phyloP scores from a whole-genome alignment of 2,329 filamentous ascomycete genomes.

The Fusarium floridanum region DNA sequence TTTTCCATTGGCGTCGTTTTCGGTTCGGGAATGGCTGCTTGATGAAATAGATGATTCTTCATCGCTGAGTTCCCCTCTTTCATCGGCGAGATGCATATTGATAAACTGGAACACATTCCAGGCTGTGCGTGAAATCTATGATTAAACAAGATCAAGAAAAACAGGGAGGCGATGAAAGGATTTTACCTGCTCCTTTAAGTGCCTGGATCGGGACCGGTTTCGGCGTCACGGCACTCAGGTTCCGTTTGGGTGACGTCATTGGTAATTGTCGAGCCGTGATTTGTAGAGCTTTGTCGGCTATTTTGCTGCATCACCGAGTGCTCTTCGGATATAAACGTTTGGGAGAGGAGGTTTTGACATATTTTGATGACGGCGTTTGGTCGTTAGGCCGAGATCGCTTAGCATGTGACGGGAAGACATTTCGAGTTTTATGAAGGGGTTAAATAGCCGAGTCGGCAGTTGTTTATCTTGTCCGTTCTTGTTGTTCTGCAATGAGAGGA shows the following conservation, averaged over 20 bases:
- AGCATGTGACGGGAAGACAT: neutral
- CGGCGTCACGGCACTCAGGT: slow-evolving; percentile 14
- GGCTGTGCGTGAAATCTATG: neutral
- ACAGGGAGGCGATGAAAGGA: neutral
- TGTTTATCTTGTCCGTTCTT: neutral
- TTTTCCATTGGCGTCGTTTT: slow-evolving; percentile 2
- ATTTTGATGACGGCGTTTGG: neutral
- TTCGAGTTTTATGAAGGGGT: neutral
- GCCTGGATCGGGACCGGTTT: slow-evolving; percentile 14
- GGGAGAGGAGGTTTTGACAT: neutral
- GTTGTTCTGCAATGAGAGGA: neutral
- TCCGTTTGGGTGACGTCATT: neutral
- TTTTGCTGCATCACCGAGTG: neutral
- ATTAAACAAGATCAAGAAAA: neutral
- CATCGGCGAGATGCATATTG: slow-evolving; percentile 11
- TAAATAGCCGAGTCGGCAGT: neutral
- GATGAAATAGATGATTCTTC: slow-evolving; percentile 36
- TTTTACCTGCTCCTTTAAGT: slow-evolving; percentile 8
- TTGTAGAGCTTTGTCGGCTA: neutral
- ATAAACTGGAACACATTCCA: slow-evolving; percentile 10
- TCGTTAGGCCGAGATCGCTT: neutral
- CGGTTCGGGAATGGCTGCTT: neutral
- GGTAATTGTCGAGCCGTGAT: neutral
- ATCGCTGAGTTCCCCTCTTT: slow-evolving; percentile 2
- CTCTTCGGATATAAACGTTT: neutral